phyloP scores from a whole-genome alignment of 805 yeast genomes.

The Metschnikowia lochheadii region DNA sequence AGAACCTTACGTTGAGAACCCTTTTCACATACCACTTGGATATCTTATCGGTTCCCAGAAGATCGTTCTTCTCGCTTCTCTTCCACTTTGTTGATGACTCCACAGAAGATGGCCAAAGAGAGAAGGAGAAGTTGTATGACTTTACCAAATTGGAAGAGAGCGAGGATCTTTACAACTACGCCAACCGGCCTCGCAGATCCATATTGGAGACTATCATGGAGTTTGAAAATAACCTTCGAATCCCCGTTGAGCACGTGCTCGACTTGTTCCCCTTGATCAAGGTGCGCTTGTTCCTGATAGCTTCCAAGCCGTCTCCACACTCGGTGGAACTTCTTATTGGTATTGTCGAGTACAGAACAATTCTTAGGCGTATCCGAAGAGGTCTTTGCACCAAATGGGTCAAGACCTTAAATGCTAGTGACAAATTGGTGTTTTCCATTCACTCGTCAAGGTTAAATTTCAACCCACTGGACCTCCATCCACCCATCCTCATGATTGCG shows the following conservation, averaged over 20 bases:
- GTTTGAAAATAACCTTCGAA: conserved; percentile 61
- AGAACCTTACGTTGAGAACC: conserved; percentile 59
- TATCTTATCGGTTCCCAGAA: conserved; percentile 73
- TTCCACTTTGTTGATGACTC: conserved; percentile 58
- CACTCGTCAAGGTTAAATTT: conserved; percentile 44
- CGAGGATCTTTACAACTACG: conserved; percentile 83
- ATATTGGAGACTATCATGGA: conserved; percentile 79
- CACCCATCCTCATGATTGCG: conserved; percentile 65
- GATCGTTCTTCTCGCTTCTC: conserved; percentile 70
- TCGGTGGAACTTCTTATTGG: conserved; percentile 71
- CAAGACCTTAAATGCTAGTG: conserved; percentile 45
- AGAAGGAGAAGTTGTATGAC: conserved; percentile 69
- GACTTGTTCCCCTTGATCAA: conserved; percentile 76
- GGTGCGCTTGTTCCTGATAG: conserved; percentile 83
- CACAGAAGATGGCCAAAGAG: conserved; percentile 62
- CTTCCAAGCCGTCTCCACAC: conserved; percentile 48
- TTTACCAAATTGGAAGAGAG: conserved; percentile 67
- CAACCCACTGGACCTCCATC: conserved; percentile 12
- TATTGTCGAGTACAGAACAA: conserved; percentile 81
- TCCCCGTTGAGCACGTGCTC: conserved; percentile 71
- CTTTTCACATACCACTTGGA: conserved; percentile 79
- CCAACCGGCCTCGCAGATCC: conserved; percentile 89
- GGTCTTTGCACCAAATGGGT: conserved; percentile 86
- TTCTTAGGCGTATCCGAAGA: conserved; percentile 65
- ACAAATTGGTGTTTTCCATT: conserved; percentile 49